phyloP scores from a whole-genome alignment of 2,329 filamentous ascomycete species.

The Fusarium ramigenum region DNA sequence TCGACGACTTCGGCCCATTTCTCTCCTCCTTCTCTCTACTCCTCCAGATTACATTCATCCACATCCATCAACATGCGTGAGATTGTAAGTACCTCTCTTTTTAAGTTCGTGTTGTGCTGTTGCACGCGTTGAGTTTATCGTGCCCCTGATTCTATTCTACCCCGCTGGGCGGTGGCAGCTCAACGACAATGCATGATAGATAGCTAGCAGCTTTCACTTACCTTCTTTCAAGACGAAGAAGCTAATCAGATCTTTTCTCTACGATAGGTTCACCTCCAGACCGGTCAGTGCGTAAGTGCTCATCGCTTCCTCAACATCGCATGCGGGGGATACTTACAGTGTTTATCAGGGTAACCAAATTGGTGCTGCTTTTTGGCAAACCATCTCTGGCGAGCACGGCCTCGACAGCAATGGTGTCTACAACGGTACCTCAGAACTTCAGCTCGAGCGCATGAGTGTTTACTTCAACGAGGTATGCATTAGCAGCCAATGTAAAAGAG shows the following conservation, averaged over 20 bases:
- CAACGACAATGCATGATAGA: conserved; percentile 24
- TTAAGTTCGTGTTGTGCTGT: conserved; percentile 7
- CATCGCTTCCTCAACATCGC: conserved; percentile 1
- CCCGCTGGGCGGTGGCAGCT: conserved; percentile 45
- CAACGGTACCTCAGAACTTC: conserved; percentile 97
- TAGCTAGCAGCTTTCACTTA: conserved; percentile 20
- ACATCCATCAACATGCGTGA: conserved; percentile 68
- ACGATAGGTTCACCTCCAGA: conserved; percentile 98
- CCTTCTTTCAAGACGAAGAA: conserved; percentile 41
- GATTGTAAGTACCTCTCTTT: conserved; percentile 64
- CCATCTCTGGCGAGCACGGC: conserved; percentile 90
- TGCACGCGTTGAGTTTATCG: not conserved
- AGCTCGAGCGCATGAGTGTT: conserved; percentile 99
- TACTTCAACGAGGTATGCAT: conserved; percentile 84
- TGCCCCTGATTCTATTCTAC: conserved; percentile 53
- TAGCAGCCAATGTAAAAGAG: not conserved
- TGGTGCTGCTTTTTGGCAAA: conserved; percentile 99
- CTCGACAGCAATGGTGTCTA: conserved; percentile 99
- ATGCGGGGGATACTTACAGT: conserved; percentile 49
- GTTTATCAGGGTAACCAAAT: conserved; percentile 94
- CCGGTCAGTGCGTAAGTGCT: conserved; percentile 92
- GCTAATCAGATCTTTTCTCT: conserved; percentile 64
- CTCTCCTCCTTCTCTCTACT: conserved; percentile 37
- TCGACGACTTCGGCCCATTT: conserved; percentile 42
- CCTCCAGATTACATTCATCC: conserved; percentile 39